A percentile compares a stretch with the other conserved stretches of the same genome.
Evolutionary conservation across 805 yeast genomes (phyloP).

Genomic region (Barnettozyma sp.): DNA sequence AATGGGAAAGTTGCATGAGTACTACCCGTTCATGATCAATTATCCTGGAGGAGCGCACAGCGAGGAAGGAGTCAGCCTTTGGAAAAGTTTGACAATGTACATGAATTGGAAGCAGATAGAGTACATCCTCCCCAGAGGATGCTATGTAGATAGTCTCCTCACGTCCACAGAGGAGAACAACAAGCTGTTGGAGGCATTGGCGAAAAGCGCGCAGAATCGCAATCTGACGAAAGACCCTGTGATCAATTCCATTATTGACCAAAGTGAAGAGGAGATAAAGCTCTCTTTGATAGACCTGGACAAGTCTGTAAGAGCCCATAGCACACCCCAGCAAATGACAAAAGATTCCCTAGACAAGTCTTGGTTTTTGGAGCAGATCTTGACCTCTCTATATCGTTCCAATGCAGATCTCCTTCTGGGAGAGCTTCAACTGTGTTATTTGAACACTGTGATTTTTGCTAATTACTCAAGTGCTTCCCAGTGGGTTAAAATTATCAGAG

Average conservation of each 20-base stretch:
- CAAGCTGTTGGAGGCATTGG: slow-evolving; percentile 33
- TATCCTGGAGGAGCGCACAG: no score
- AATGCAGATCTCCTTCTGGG: slow-evolving; percentile 33
- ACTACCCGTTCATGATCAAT: slow-evolving; percentile 34
- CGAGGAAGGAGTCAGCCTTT: slow-evolving; percentile 23
- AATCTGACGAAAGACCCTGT: slow-evolving; percentile 27
- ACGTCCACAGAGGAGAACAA: slow-evolving; percentile 46
- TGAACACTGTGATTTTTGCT: slow-evolving; percentile 46
- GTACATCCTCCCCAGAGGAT: slow-evolving; percentile 23
- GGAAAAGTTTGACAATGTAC: slow-evolving; percentile 22
- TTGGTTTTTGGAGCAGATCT: slow-evolving; percentile 43
- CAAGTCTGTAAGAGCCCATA: slow-evolving; percentile 30
- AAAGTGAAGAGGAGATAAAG: slow-evolving; percentile 30
- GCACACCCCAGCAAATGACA: slow-evolving; percentile 37
- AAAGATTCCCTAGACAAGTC: slow-evolving; percentile 51
- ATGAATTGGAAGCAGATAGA: slow-evolving; percentile 25
- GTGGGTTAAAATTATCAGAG: slow-evolving; percentile 48
- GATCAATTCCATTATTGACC: slow-evolving; percentile 28
- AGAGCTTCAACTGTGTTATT: slow-evolving; percentile 48
- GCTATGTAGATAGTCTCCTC: slow-evolving; percentile 35
- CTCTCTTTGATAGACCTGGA: slow-evolving; percentile 39
- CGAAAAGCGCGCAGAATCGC: slow-evolving; percentile 24
- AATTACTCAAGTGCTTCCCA: slow-evolving; percentile 59
- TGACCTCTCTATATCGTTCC: slow-evolving; percentile 24
- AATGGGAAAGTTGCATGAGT: slow-evolving; percentile 25